Base-by-base conservation (phyloP, 768 basidiomycete genomes). In the Hydnum rufescens region DNA sequence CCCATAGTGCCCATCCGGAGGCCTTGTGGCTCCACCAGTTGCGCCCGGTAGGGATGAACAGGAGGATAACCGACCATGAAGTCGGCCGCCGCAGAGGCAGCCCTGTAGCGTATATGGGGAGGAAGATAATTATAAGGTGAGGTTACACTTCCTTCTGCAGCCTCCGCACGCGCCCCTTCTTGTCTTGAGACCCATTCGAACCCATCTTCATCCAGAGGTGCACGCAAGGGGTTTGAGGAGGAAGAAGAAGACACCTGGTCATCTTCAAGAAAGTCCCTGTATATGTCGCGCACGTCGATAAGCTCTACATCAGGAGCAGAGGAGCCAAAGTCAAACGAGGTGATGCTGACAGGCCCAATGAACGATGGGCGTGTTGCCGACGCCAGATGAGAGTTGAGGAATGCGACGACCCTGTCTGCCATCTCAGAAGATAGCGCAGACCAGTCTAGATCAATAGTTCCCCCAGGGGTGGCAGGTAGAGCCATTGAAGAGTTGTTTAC, bases 401-500 rank as follows among this genome's bases (percentile, higher is more conserved):
- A 61, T 34, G 75, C 71, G 53, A 90, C 74, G 54, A 92, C 72
- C 29, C 71, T 72, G 18, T 69, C 68, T 4, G 88, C 74, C 6
- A 95, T 74, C 1, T 78, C 73, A 22, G 72, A 64, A 66, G 88
- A 80, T 56, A 97, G 76, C 58, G 79, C 77, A 58, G 69, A 66
- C 92, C 93, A 99, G 69, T 93, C 86, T 52, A 99, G 69, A 69
- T 97, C 93, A 66, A 99, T 77, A 18, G 90, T 93, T 92, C 95
- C 42, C 13, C 51, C n/a, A 51, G 44, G 23, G 8, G 19, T 39
- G 8, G 34, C 34, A 8, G 8, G 19, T 39, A 19, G 19, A 39
- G 19, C 34, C 19, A 8, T 8, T 39, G 8, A 19, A 8, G 8
- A 8, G 34, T 19, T 19, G 34, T 19, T 19, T 19, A 8, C 34